These are phyloP conservation scores for Cutaneotrichosporon arboriforme DNA, from an alignment of 1,284 basidiomycete genomes.

Conservation along the genomic window DNA sequence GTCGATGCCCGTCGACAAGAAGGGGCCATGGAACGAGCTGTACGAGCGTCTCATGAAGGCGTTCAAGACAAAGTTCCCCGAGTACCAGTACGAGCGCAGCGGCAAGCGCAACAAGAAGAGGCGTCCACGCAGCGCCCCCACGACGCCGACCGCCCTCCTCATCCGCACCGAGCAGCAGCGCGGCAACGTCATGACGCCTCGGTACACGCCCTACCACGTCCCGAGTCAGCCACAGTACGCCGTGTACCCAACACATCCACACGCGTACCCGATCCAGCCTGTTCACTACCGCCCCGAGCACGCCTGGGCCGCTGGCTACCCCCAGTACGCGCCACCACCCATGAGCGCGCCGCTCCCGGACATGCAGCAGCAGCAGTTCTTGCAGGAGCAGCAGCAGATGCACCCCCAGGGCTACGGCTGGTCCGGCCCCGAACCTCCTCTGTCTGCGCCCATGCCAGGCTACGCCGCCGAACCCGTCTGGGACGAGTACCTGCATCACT, in stretches of 20 bases:
- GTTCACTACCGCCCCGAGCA: not conserved
- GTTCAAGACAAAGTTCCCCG: conserved; percentile 22
- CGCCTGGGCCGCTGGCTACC: not conserved
- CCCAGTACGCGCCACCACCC: not conserved
- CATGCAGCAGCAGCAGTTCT: not conserved
- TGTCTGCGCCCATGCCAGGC: not conserved
- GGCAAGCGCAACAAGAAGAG: conserved; percentile 9
- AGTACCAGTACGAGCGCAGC: conserved; percentile 24
- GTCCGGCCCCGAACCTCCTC: not conserved
- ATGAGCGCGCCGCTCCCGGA: not conserved
- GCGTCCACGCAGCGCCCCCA: conserved; percentile 1
- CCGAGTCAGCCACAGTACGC: not conserved
- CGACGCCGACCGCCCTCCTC: conserved; percentile 2
- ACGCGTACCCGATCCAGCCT: not conserved
- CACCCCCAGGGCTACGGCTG: not conserved
- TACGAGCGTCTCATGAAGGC: conserved; percentile 17
- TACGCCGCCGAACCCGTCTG: not conserved
- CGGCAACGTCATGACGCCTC: not conserved
- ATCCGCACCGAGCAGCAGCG: not conserved
- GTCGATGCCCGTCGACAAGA: conserved; percentile 10
- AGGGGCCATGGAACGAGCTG: conserved; percentile 19
- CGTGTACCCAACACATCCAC: not conserved
- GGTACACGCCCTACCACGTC: not conserved
- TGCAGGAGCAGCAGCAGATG: not conserved
- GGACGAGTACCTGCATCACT: conserved; percentile 3